Evolutionary conservation across 2,329 filamentous ascomycete species (phyloP).

Genomic region (Dothistroma septosporum): DNA sequence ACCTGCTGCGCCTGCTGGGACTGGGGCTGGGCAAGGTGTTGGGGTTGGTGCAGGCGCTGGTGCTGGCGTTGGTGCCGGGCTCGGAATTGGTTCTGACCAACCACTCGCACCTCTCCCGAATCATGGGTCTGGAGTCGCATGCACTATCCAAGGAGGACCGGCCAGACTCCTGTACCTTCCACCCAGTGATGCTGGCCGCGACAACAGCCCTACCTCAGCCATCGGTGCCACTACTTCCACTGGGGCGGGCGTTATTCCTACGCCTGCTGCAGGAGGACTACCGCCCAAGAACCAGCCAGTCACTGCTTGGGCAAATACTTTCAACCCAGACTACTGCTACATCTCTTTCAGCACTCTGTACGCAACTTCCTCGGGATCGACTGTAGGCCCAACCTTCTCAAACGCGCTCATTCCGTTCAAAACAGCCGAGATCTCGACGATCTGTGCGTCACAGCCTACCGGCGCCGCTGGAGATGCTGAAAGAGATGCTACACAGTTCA

Average conservation of each 20-base stretch:
- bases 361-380: conserved; percentile 11
- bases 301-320: conserved; percentile 7
- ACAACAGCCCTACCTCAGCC: background rate
- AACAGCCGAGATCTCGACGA: conserved; percentile 23
- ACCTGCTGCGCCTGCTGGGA: background rate
- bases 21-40: background rate
- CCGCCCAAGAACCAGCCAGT: background rate
- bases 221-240: background rate
- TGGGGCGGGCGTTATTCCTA: background rate
- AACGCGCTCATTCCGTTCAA: conserved; percentile 24
- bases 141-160: conserved; percentile 25
- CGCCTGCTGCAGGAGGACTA: background rate
- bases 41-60: background rate
- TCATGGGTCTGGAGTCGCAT: conserved; percentile 12
- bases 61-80: conserved; percentile 1
- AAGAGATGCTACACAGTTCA: background rate
- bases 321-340: conserved; percentile 15
- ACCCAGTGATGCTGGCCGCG: conserved; percentile 5
- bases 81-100: background rate
- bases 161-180: conserved; percentile 27
- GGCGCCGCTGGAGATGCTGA: background rate
- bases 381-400: conserved; percentile 24
- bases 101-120: background rate
- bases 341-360: conserved; percentile 11
- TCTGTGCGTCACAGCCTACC: conserved; percentile 11